Percentiles rank a stretch among this genome's conserved stretches.
phyloP scores from a whole-genome alignment of 441 rosid species.

The Pelargonium exstipulatum region DNA sequence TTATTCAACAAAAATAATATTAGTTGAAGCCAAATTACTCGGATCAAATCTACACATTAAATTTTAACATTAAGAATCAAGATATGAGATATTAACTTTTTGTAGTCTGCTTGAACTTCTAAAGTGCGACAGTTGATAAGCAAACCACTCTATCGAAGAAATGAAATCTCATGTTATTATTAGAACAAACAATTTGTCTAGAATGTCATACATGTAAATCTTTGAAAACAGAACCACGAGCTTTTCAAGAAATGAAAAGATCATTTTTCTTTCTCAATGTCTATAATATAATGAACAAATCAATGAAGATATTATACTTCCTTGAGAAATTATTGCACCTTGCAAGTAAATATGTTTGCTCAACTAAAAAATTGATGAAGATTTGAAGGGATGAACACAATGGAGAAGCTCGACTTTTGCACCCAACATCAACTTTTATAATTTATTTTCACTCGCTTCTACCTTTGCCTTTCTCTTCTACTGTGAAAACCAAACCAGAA shows the following conservation, averaged over 20 bases:
- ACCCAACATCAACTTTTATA: too few relatives aligned
- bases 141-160: slow-evolving; percentile 78
- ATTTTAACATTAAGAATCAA: background rate
- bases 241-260: slow-evolving; percentile 58
- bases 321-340: slow-evolving; percentile 75
- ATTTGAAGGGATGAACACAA: too few relatives aligned
- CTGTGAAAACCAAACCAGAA: too few relatives aligned
- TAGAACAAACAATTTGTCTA: too few relatives aligned
- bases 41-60: background rate
- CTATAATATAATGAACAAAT: slow-evolving; percentile 82
- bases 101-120: slow-evolving; percentile 87
- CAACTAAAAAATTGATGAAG: slow-evolving; percentile 46
- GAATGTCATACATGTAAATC: slow-evolving; percentile 25
- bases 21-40: background rate
- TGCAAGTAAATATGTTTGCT: slow-evolving; percentile 53
- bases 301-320: slow-evolving; percentile 65
- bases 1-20: background rate
- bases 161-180: slow-evolving; percentile 32
- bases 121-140: slow-evolving; percentile 57
- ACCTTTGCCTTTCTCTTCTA: too few relatives aligned
- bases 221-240: slow-evolving; percentile 19
- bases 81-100: slow-evolving; percentile 36
- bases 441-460: too few relatives aligned
- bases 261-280: slow-evolving; percentile 60
- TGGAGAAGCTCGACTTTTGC: too few relatives aligned